Evolutionary conservation across 257 asterid genomes (phyloP).

Genomic region (Ophiorrhiza pumila): DNA sequence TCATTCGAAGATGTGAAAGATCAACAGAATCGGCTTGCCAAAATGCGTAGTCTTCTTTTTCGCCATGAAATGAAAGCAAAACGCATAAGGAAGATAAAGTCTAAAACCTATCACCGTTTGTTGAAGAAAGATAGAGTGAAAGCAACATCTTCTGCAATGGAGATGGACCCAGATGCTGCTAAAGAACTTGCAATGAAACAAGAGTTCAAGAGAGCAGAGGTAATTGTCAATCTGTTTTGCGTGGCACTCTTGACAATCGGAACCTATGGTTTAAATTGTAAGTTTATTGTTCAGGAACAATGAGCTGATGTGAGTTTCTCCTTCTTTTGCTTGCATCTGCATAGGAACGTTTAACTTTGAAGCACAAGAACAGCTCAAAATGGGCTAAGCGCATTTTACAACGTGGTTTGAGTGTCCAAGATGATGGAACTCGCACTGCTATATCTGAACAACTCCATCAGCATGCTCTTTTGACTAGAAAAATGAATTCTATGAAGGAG

Average conservation of each 20-base stretch:
- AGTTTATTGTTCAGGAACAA: neutral
- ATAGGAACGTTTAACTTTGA: constrained; percentile 89
- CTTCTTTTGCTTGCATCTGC: constrained; percentile 14
- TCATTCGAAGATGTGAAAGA: constrained; percentile 70
- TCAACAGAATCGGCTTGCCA: constrained; percentile 62
- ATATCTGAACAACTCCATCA: constrained; percentile 72
- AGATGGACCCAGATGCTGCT: constrained; percentile 82
- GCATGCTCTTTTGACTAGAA: constrained; percentile 79
- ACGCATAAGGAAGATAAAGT: constrained; percentile 79
- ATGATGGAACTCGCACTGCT: constrained; percentile 85
- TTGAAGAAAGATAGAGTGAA: constrained; percentile 67
- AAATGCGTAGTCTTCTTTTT: constrained; percentile 78
- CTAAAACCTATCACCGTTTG: constrained; percentile 77
- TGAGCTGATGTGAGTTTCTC: constrained; percentile 5
- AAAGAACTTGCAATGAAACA: constrained; percentile 75
- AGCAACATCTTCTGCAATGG: constrained; percentile 42
- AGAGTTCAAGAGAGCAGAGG: constrained; percentile 86
- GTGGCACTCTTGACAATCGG: neutral
- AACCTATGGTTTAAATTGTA: neutral
- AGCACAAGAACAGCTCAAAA: constrained; percentile 72
- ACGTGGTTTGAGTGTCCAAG: constrained; percentile 78
- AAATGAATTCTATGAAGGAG: constrained; percentile 69
- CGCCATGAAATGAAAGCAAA: constrained; percentile 79
- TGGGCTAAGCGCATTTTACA: constrained; percentile 80
- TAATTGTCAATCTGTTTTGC: constrained; percentile 20